Evolutionary conservation across 106 monocot genomes (phyloP), one percentile per base, ranked within the genome.

Genomic region (Triglochin maritima): DNA sequence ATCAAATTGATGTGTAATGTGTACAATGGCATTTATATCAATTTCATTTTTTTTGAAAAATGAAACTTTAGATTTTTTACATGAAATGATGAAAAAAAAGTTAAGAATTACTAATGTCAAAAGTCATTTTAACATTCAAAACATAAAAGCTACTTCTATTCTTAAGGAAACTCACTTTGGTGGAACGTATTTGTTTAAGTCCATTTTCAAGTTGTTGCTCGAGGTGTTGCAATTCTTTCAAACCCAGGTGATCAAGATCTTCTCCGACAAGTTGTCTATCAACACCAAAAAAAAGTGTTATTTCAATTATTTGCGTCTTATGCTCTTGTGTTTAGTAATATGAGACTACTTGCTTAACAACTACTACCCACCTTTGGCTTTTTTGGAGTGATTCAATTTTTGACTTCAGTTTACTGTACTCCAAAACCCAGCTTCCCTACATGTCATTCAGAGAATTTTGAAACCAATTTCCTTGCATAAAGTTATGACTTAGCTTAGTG

Each of bases 381-480:
- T 74, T 84, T 69, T 79, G 87, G 46, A 88, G 56, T 9, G 69
- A 66, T 45, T 84, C 81, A 46, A 84, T 43, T 65, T 68, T 88
- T 2, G 71, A 54, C 66, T 81, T 88, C 17, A 88, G 56, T 44
- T 68, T 68, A 66, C 29, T 66, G 46, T 64, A 47, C 47, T 64
- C 64, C 10, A 64, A 11, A 11, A 46, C 7, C 66, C 48, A 51
- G 29, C 29, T 51, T 66, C 29, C 66, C 66, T 66, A 6, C 7
- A 52, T 10, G 11, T n/a, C 5, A 64, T n/a, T 3, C 1, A 49
- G 14, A 64, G 5, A 64, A 61, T 9, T 29, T 29, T 29, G 29
- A 29, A 29, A 29, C 29, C 29, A 29, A 29, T 29, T 29, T 29
- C 29, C 29, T 29, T 29, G 29, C 29, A 29, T 29, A 29, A 29